These are phyloP conservation scores for Clitopilus hobsonii DNA, from an alignment of 768 basidiomycete species.

Conservation along the genomic window DNA sequence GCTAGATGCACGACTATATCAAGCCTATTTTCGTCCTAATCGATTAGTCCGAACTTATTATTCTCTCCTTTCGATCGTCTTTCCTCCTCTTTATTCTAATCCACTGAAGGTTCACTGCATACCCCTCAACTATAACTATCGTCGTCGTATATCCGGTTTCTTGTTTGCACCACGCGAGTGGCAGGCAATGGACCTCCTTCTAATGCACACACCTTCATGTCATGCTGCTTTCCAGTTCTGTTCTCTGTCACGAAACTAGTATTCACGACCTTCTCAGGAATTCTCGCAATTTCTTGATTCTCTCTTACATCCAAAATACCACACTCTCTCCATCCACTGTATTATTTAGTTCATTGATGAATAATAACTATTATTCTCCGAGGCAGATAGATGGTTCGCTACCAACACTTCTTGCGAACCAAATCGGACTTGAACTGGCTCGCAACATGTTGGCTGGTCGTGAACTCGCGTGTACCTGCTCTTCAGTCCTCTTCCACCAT, in stretches of 20 bases:
- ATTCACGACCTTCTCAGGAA: slow-evolving; percentile 20
- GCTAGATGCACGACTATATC: neutral
- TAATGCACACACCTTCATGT: slow-evolving; percentile 5
- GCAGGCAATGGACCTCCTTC: neutral
- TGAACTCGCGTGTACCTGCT: no score
- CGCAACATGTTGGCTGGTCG: no score
- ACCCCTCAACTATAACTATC: slow-evolving; percentile 10
- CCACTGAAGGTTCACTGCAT: slow-evolving; percentile 8
- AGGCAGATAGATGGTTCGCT: neutral
- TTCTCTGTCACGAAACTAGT: slow-evolving; percentile 17
- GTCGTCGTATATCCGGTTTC: slow-evolving; percentile 15
- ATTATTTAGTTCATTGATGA: slow-evolving; percentile 24
- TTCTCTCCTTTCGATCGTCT: slow-evolving; percentile 5
- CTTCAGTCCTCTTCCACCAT: no score
- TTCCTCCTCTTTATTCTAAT: slow-evolving; percentile 7
- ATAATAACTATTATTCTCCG: slow-evolving; percentile 18
- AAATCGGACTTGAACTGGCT: neutral
- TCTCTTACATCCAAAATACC: slow-evolving; percentile 3
- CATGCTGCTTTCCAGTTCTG: slow-evolving; percentile 9
- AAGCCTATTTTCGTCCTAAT: slow-evolving; percentile 2
- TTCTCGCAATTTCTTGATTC: slow-evolving; percentile 14
- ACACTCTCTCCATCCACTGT: slow-evolving; percentile 15
- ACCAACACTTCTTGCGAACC: neutral
- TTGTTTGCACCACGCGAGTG: slow-evolving; percentile 10
- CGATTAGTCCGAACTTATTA: neutral